Base-by-base conservation (phyloP, 2,329 filamentous ascomycete genomes). In the Venturia asperata region DNA sequence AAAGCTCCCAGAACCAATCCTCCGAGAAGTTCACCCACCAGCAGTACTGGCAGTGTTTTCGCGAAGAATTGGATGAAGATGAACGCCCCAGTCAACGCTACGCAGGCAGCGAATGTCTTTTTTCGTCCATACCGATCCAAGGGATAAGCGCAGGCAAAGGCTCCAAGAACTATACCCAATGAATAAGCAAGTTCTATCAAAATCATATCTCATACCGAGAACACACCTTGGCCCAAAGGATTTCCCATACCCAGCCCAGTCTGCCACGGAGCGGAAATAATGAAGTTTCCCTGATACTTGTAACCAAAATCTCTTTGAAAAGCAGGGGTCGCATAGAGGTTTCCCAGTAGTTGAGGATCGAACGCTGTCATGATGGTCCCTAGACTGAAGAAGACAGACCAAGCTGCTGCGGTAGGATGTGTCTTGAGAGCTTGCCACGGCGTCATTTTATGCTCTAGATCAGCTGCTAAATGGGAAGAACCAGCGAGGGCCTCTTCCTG, bases 341-440 rank as follows among this genome's bases (percentile, higher is more conserved):
- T 92, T 79, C 88, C 91, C 71, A 94, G 85, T 64, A 95, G 79
- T 71, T 85, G 87, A 66, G 94, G 81, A 73, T 96, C 91, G 78
- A 92, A 95, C 42, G 90, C 91, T 76, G 96, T 91, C 92, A 96
- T 96, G 71, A 85, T 86, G 72, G 96, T 95, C 73, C 89, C 92
- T 0, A 90, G 92, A 19, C 89, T 93, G 75, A 96, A 93, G 67
- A 95, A 79, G 61, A 96, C 72, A 70, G 87, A 91, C 90, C 91
- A 96, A 34, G 80, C 83, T 65, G 95, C 87, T 24, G 92, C 92
- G 78, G 95, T 93, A 66, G 91, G 91, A 73, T 96, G 96, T 34
- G 94, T 81, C 72, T 81, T 86, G 74, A 96, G 82, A 67, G 90
- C 91, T 78, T 96, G 52, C 55, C 55, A 61, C 13, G 60, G 74